A percentile compares a stretch with the other conserved stretches of the same genome.
Evolutionary conservation across 1,284 basidiomycete species (phyloP).

Genomic region (Irpex sp.): DNA sequence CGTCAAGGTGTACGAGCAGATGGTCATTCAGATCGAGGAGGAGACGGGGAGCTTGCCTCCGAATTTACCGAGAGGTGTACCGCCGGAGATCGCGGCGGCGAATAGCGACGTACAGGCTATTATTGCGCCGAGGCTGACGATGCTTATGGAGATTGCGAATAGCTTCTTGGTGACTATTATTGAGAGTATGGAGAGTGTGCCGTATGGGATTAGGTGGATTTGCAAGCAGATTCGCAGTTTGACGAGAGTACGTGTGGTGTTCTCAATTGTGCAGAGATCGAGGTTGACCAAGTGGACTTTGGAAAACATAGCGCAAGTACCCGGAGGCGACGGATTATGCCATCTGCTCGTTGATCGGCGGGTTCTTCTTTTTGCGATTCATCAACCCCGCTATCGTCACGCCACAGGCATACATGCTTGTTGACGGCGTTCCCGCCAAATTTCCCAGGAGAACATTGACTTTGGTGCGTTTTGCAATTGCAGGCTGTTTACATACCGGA

Average conservation of each 20-base stretch:
- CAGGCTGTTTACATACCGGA: neutral
- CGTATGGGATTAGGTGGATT: constrained; percentile 99
- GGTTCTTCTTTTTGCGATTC: constrained; percentile 99
- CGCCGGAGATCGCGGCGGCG: constrained; percentile 90
- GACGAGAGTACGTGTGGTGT: constrained; percentile 69
- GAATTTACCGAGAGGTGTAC: constrained; percentile 88
- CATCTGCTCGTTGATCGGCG: constrained; percentile 97
- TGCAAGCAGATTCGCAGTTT: constrained; percentile 98
- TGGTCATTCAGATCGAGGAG: constrained; percentile 97
- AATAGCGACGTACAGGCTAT: constrained; percentile 96
- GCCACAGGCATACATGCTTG: constrained; percentile 99
- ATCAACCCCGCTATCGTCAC: constrained; percentile 99
- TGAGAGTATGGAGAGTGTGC: constrained; percentile 95
- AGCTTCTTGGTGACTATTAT: constrained; percentile 98
- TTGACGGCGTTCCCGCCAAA: constrained; percentile 95
- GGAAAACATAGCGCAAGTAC: constrained; percentile 78
- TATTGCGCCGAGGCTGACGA: constrained; percentile 92
- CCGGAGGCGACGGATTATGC: constrained; percentile 97
- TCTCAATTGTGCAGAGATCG: too few species aligned
- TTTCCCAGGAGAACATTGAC: constrained; percentile 95
- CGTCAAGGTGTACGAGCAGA: constrained; percentile 98
- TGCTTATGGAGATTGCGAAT: constrained; percentile 99
- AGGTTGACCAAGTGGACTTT: too few species aligned
- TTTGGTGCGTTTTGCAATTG: constrained; percentile 52
- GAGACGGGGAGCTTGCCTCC: constrained; percentile 89